A percentile compares a stretch with the other conserved stretches of the same genome.
phyloP scores from a whole-genome alignment of 208 protist species.

The Cochliopodium minus region DNA sequence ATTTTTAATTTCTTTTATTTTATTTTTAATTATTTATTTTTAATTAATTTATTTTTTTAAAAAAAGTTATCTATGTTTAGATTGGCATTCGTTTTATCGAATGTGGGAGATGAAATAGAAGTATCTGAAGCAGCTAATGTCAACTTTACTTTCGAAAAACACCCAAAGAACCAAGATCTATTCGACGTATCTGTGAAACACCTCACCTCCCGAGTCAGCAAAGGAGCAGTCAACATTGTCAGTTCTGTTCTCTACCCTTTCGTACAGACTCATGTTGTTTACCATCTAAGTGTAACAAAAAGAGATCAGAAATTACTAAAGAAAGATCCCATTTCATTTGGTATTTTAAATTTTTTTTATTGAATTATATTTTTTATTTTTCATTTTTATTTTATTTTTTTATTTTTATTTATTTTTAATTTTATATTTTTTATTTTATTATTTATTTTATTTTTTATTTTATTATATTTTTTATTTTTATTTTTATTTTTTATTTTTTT shows the following conservation, averaged over 20 bases:
- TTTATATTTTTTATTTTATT: slow-evolving; percentile 1
- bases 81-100: neutral
- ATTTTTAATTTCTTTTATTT: neutral
- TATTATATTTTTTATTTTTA: slow-evolving; percentile 5
- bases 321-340: neutral
- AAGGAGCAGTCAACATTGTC: too few species aligned
- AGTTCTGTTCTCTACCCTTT: too few species aligned
- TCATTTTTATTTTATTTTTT: neutral
- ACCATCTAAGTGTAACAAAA: neutral
- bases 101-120: too few species aligned
- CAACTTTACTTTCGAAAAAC: too few species aligned
- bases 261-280: neutral
- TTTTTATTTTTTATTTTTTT: slow-evolving; percentile 3
- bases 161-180: too few species aligned
- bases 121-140: too few species aligned
- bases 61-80: slow-evolving; percentile 3
- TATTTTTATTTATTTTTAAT: slow-evolving; percentile 1
- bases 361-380: slow-evolving; percentile 3
- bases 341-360: neutral
- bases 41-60: slow-evolving; percentile 1
- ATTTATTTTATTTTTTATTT: neutral
- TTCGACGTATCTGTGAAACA: too few species aligned
- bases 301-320: too few species aligned
- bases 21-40: slow-evolving; percentile 7
- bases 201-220: too few species aligned